phyloP scores from a whole-genome alignment of 2,329 filamentous ascomycete species.

The Lithohypha guttulata region DNA sequence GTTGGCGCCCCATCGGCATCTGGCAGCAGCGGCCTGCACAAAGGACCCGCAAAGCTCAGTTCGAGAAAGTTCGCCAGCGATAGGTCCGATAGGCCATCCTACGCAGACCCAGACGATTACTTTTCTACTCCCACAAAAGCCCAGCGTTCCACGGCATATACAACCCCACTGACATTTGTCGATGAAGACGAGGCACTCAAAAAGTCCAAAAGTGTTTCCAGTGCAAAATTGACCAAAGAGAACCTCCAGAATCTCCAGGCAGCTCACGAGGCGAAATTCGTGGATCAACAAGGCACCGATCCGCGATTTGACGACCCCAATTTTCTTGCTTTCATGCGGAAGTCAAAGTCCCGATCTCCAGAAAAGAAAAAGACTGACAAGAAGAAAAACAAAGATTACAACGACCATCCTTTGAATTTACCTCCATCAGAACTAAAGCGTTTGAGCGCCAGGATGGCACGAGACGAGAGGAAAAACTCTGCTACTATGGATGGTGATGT shows the following conservation, averaged over 20 bases:
- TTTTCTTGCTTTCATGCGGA: conserved; percentile 16
- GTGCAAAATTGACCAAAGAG: conserved; percentile 16
- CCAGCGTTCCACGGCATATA: conserved; percentile 17
- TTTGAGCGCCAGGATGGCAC: conserved; percentile 47
- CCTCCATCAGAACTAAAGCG: conserved; percentile 79
- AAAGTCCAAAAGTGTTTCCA: conserved; percentile 7
- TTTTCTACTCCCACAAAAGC: conserved; percentile 8
- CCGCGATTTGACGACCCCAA: conserved; percentile 6
- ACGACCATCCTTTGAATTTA: conserved; percentile 70
- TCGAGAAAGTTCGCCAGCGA: conserved; percentile 17
- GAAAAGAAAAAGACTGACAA: conserved; percentile 18
- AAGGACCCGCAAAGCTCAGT: conserved; percentile 13
- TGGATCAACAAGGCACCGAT: conserved; percentile 3
- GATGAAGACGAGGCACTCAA: conserved; percentile 13
- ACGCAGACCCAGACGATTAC: conserved; percentile 6
- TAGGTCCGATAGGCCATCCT: conserved; percentile 5
- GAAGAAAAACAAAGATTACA: conserved; percentile 19
- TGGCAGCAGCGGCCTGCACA: conserved; percentile 5
- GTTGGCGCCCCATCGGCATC: not conserved
- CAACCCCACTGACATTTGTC: conserved; percentile 15
- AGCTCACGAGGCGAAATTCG: conserved; percentile 9
- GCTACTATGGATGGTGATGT: conserved; percentile 66
- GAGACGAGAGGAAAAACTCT: conserved; percentile 37
- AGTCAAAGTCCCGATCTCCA: conserved; percentile 16
- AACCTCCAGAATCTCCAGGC: conserved; percentile 18